phyloP scores from a whole-genome alignment of 306 rosid species.

The Trifolium repens region DNA sequence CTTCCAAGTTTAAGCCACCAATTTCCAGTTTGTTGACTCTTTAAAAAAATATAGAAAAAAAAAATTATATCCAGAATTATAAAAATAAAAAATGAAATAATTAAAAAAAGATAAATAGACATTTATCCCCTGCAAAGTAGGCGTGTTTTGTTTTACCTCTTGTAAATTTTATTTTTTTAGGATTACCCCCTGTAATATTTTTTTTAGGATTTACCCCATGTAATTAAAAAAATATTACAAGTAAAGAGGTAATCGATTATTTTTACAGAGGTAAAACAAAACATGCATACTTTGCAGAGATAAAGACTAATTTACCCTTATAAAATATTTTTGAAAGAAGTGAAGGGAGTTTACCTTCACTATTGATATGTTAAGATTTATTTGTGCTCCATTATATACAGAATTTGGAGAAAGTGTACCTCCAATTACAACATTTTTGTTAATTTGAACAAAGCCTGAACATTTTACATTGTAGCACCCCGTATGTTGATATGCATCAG shows the following conservation, averaged over 20 bases:
- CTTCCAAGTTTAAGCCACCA: conserved; percentile 92
- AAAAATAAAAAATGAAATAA: not conserved
- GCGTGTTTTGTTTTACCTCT: no score
- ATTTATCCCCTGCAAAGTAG: no score
- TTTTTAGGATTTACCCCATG: no score
- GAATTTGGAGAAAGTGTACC: conserved; percentile 86
- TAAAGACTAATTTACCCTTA: not conserved
- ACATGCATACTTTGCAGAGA: no score
- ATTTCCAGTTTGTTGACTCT: conserved; percentile 90
- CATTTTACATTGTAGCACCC: conserved; percentile 90
- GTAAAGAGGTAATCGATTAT: no score
- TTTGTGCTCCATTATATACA: conserved; percentile 69
- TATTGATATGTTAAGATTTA: conserved; percentile 70
- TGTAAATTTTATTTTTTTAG: no score
- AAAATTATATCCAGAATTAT: no score
- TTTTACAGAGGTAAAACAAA: no score
- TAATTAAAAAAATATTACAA: no score
- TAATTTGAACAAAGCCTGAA: conserved; percentile 90
- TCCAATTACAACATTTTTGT: conserved; percentile 77
- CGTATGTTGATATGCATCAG: conserved; percentile 88
- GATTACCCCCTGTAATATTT: no score
- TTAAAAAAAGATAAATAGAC: no score
- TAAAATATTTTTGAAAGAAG: not conserved
- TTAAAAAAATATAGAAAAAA: not conserved
- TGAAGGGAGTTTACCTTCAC: conserved; percentile 69